A percentile compares a stretch with the other conserved stretches of the same genome.
Evolutionary conservation across 2,329 filamentous ascomycete species (phyloP).

Genomic region (Ilyonectria sp.): DNA sequence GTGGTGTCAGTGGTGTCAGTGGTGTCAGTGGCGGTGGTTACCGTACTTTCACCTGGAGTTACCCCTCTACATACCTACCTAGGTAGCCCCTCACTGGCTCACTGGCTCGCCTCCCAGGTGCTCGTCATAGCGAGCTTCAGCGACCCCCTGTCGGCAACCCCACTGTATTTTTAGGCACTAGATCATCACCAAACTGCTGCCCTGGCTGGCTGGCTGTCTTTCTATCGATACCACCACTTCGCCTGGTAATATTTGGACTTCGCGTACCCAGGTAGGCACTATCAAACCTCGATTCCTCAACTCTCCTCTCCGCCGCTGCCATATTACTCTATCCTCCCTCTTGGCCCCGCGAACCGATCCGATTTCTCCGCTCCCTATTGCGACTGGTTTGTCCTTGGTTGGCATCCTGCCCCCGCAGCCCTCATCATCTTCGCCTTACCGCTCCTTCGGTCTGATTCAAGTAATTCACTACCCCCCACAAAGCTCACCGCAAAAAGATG

Average conservation of each 20-base stretch:
- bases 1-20: not conserved
- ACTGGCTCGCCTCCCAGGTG: not conserved
- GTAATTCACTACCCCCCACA: constrained; percentile 47
- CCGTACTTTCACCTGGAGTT: not conserved
- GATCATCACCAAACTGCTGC: constrained; percentile 1
- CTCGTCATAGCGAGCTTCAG: constrained; percentile 28
- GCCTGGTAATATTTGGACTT: constrained; percentile 5
- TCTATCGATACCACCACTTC: constrained; percentile 14
- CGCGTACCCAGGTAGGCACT: not conserved
- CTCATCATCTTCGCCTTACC: constrained; percentile 41
- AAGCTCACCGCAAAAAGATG: constrained; percentile 61
- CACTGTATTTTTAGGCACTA: constrained; percentile 26
- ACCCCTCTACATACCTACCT: not conserved
- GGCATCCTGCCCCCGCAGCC: constrained; percentile 8
- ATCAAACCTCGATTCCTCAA: not conserved
- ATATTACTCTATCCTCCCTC: not conserved
- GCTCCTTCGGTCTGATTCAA: constrained; percentile 41
- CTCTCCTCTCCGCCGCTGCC: too few relatives aligned
- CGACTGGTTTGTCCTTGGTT: not conserved
- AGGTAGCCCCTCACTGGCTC: constrained; percentile 1
- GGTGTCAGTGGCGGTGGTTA: not conserved
- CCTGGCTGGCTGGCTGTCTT: constrained; percentile 1
- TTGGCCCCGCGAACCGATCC: not conserved
- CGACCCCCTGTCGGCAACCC: constrained; percentile 16
- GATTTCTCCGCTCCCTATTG: not conserved